Base-by-base conservation (phyloP, 805 yeast genomes). In the Candida sphagnicola region DNA sequence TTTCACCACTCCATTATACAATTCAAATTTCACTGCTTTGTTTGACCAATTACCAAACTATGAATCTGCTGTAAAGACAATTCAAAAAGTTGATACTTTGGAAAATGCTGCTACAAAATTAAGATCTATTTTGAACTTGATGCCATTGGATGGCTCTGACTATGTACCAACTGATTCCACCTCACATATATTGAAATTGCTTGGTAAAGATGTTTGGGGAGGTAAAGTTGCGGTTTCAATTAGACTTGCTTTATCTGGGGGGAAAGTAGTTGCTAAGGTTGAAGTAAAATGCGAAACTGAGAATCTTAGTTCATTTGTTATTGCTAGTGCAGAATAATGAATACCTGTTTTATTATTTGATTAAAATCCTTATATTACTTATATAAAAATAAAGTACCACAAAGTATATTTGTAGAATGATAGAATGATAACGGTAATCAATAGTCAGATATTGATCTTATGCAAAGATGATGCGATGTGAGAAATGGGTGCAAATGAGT, bases 101-200 rank as follows among this genome's bases (percentile, higher is more conserved):
- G 70, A 62, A 31, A 51, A 46, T 28, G 71, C 70, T 2, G 83
- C 82, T 30, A 64, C 64, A 19, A 75, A 72, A 46, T 64, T 90
- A 38, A 61, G 74, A 38, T 55, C 57, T 28, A 62, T 64, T 21
- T 74, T 88, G 46, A 65, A 62, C 50, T 52, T 63, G 53, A 52
- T 67, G 68, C 80, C 96, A 24, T 67, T 86, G 53, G 95, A 85
- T 46, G 82, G 83, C 30, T 70, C 84, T 3, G 93, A 85, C 46
- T 59, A 62, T 39, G 86, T 85, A 16, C 74, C 78, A 28, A 61
- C 65, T 39, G 83, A 77, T 46, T 60, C 79, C 17, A 67, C 72
- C 52, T 72, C 77, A 33, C 97, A 90, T 58, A 70, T 77, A 10
- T 72, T 93, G 65, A 89, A 88, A 66, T 67, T 89, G 52, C 85